These are phyloP conservation scores for Botrytis cinerea DNA, from an alignment of 2,329 filamentous ascomycete genomes.

Conservation along the genomic window DNA sequence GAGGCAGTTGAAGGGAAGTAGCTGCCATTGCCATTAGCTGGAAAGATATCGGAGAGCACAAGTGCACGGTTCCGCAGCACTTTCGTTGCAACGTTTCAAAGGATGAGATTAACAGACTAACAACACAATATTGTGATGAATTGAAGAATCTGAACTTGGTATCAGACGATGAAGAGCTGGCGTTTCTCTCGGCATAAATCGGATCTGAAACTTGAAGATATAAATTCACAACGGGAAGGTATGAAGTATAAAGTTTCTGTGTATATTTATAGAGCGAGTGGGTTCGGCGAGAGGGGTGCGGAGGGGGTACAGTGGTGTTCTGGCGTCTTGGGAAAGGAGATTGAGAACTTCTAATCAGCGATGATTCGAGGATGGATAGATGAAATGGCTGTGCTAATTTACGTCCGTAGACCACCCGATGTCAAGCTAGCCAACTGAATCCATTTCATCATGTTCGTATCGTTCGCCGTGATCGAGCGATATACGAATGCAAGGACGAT, in stretches of 20 bases:
- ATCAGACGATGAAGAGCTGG: background rate
- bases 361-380: background rate
- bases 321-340: background rate
- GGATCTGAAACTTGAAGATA: background rate
- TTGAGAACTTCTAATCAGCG: no score
- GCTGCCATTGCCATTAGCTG: background rate
- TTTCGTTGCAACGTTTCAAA: background rate
- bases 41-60: background rate
- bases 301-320: background rate
- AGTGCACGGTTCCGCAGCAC: background rate
- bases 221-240: background rate
- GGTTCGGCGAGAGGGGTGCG: background rate
- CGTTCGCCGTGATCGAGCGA: background rate
- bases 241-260: background rate
- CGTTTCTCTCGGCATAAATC: background rate
- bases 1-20: background rate
- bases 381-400: background rate
- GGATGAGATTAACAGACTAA: background rate
- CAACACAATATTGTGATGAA: background rate
- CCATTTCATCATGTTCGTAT: background rate
- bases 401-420: conserved; percentile 1
- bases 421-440: background rate
- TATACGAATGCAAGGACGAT: background rate
- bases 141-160: background rate
- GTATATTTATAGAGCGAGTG: background rate